Conservation (phyloP, 2,329 filamentous ascomycete species). For the Beauveria asiatica region DNA sequence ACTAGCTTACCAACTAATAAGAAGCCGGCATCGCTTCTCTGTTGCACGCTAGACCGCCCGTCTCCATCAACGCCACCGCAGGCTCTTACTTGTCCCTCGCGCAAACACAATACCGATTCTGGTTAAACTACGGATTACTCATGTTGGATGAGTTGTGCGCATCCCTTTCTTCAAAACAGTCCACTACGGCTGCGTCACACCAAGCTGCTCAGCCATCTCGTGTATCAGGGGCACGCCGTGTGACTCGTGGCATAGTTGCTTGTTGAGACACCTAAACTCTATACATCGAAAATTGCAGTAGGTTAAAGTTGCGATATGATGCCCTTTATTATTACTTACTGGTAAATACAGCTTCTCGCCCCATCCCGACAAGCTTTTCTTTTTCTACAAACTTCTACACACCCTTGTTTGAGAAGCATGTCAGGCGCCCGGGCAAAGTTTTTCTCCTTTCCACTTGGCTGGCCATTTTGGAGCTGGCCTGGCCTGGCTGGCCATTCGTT, state of each 20-base stretch:
- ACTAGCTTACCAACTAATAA: not conserved
- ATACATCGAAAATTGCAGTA: no score
- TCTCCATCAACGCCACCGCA: not conserved
- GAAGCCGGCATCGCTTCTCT: not conserved
- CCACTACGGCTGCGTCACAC: no score
- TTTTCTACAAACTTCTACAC: not conserved
- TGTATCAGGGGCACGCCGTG: no score
- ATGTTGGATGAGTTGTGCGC: no score
- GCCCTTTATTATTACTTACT: not conserved
- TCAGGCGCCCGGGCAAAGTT: slow-evolving; percentile 1
- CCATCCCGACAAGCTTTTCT: not conserved
- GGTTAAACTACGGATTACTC: no score
- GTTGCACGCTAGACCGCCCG: not conserved
- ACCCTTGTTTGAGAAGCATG: not conserved
- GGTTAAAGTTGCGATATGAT: no score
- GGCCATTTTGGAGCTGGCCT: not conserved
- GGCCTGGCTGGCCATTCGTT: not conserved
- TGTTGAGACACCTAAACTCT: no score
- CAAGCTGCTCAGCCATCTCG: no score
- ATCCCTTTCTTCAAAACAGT: no score
- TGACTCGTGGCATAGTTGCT: no score
- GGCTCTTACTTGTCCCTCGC: not conserved
- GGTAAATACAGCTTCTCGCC: not conserved
- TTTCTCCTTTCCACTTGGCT: not conserved
- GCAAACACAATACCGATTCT: no score